Evolutionary conservation across 495 filamentous ascomycete species (phyloP).

Genomic region (Podospora fimiseda): DNA sequence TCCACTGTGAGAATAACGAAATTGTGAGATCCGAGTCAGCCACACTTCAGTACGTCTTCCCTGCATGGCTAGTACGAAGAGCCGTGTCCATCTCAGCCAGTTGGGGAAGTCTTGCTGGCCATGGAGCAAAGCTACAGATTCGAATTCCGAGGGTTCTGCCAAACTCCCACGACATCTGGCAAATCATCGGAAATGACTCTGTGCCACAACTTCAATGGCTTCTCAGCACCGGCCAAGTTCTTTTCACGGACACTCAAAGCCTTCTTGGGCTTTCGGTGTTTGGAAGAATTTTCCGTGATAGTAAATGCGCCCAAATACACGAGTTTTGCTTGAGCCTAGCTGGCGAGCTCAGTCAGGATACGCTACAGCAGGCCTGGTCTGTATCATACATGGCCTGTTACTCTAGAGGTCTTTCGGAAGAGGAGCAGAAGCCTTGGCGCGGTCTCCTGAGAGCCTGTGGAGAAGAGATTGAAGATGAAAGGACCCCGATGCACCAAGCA

Average conservation of each 20-base stretch:
- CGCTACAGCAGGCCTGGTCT: no score
- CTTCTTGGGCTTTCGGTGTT: no score
- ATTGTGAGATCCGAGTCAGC: no score
- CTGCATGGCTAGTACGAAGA: background rate
- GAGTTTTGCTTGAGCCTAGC: no score
- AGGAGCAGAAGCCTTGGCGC: no score
- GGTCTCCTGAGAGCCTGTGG: background rate
- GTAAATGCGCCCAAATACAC: no score
- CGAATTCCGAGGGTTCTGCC: background rate
- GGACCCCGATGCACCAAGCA: background rate
- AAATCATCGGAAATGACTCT: background rate
- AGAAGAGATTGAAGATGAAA: background rate
- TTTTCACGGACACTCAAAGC: no score
- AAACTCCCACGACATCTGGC: background rate
- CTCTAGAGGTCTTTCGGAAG: no score
- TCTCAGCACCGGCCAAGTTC: background rate
- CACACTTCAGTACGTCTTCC: background rate
- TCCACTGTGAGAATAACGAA: no score
- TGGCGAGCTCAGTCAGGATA: no score
- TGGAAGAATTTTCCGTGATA: no score
- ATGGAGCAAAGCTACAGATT: background rate
- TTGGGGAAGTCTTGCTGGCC: background rate
- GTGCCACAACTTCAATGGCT: background rate
- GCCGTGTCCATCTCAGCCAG: background rate
- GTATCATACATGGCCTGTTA: no score